A percentile compares a stretch with the other conserved stretches of the same genome.
Conservation (phyloP, 352 stramenopile genomes). For the Pythium graminicola region DNA sequence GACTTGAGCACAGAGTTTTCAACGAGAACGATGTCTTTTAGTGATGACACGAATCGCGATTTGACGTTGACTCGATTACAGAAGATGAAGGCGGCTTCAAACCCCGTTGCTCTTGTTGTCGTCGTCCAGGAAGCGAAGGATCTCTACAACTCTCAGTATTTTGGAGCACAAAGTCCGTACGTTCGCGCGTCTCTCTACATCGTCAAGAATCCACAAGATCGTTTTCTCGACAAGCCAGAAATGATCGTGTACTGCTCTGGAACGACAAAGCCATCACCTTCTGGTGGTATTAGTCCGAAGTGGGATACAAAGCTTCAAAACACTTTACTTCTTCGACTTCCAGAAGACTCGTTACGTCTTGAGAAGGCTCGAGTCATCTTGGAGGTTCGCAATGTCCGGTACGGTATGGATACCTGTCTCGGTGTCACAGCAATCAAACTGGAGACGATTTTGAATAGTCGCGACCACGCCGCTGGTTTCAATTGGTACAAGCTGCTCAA, state of each 20-base stretch:
- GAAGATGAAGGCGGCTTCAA: conserved; percentile 71
- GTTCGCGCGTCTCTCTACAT: conserved; percentile 74
- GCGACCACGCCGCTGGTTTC: conserved; percentile 67
- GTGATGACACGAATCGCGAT: conserved; percentile 41
- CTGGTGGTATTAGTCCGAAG: conserved; percentile 59
- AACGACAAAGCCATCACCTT: conserved; percentile 72
- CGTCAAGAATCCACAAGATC: conserved; percentile 76
- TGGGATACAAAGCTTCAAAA: conserved; percentile 76
- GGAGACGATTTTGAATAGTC: conserved; percentile 72
- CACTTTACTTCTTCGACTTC: conserved; percentile 69
- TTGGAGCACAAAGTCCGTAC: conserved; percentile 81
- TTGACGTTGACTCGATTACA: conserved; percentile 51
- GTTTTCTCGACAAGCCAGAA: conserved; percentile 67
- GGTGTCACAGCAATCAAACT: conserved; percentile 78
- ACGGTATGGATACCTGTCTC: conserved; percentile 80
- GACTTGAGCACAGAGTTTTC: conserved; percentile 60
- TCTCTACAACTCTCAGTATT: conserved; percentile 83
- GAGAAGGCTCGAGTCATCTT: conserved; percentile 77
- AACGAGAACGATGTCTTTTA: conserved; percentile 54
- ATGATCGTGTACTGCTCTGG: conserved; percentile 71
- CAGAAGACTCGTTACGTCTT: conserved; percentile 46
- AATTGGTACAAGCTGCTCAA: conserved; percentile 87
- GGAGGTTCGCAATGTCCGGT: conserved; percentile 79
- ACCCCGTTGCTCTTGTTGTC: conserved; percentile 73
- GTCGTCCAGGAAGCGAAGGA: conserved; percentile 74